A percentile compares a stretch with the other conserved stretches of the same genome.
These are phyloP conservation scores for Brassica rapa DNA, from an alignment of 345 rosid genomes.

Conservation along the genomic window DNA sequence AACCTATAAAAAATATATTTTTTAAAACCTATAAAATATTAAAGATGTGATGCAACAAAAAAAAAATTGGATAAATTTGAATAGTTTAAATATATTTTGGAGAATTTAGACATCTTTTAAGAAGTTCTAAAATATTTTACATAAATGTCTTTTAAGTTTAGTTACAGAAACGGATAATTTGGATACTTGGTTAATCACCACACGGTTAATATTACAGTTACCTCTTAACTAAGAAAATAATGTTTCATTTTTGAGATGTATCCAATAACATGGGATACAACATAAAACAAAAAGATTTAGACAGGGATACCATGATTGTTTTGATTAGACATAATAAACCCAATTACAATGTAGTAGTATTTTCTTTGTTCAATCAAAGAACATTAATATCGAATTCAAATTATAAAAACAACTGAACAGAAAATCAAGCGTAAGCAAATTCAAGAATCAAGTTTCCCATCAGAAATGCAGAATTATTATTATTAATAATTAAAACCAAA, in stretches of 20 bases:
- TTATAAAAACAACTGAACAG: background rate
- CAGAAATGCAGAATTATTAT: background rate
- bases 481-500: background rate
- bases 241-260: too few relatives aligned
- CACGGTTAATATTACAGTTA: background rate
- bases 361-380: background rate
- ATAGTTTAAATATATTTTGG: background rate
- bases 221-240: background rate
- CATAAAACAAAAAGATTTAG: background rate
- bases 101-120: background rate
- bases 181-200: background rate
- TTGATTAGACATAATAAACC: background rate
- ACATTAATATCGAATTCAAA: background rate
- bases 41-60: background rate
- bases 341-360: constrained; percentile 2
- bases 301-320: background rate
- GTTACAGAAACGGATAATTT: background rate
- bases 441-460: background rate
- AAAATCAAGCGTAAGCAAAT: background rate
- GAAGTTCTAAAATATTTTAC: background rate
- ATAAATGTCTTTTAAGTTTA: background rate
- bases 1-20: too few relatives aligned
- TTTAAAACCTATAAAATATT: background rate
- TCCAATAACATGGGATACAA: background rate
- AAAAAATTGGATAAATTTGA: background rate